These are phyloP conservation scores for Helotiales sp. DNA, from an alignment of 2,329 filamentous ascomycete genomes.

Conservation along the genomic window DNA sequence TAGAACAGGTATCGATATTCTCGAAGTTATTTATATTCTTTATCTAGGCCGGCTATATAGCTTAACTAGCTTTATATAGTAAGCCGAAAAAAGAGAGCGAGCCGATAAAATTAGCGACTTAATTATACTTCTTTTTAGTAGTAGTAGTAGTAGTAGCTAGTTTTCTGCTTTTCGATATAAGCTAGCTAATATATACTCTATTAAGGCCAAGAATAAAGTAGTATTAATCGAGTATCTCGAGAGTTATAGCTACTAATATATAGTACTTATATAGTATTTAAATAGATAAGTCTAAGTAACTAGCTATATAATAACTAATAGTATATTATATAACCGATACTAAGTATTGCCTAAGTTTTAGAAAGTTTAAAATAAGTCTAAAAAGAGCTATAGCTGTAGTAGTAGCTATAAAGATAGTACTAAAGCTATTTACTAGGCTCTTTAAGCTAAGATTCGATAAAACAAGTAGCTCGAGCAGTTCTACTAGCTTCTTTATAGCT, in stretches of 20 bases:
- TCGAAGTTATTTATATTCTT: background rate
- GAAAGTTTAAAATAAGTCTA: background rate
- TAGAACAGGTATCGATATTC: background rate
- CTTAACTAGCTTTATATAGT: background rate
- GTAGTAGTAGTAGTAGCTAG: background rate
- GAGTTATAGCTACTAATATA: background rate
- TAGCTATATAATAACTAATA: background rate
- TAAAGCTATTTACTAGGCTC: background rate
- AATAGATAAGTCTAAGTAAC: background rate
- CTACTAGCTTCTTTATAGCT: background rate
- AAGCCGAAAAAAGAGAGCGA: background rate
- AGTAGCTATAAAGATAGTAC: background rate
- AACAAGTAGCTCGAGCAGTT: background rate
- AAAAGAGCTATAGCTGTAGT: background rate
- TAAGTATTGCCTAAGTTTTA: background rate
- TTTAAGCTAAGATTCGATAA: background rate
- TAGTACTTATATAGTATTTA: background rate
- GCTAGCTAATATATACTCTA: background rate
- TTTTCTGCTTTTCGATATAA: background rate
- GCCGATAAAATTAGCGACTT: background rate
- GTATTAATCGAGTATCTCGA: background rate
- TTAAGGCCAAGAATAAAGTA: background rate
- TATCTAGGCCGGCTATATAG: background rate
- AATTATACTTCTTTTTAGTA: background rate
- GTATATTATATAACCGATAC: background rate